Conservation (phyloP, 148 eudicot genomes). For the Rhododendron kiyosumense region DNA sequence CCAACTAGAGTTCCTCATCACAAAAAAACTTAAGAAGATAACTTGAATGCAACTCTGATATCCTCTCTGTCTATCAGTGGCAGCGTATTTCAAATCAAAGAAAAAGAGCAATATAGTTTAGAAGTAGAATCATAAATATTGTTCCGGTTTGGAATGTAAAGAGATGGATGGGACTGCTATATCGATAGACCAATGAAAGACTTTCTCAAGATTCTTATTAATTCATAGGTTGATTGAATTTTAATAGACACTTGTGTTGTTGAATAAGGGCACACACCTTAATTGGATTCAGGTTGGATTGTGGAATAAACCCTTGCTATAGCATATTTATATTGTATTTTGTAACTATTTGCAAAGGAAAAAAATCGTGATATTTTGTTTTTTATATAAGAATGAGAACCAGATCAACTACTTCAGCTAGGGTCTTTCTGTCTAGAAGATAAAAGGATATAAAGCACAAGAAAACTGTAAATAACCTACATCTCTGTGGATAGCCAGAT, state of each 20-base stretch:
- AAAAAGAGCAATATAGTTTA: neutral
- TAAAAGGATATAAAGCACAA: neutral
- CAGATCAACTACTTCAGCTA: neutral
- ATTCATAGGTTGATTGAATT: neutral
- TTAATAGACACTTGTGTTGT: neutral
- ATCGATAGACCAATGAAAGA: neutral
- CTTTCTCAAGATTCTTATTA: neutral
- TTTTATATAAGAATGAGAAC: neutral
- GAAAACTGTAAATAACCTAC: constrained; percentile 38
- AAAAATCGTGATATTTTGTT: neutral
- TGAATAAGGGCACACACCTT: neutral
- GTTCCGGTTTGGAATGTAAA: neutral
- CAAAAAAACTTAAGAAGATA: neutral
- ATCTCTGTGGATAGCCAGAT: constrained; percentile 96
- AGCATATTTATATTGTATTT: neutral
- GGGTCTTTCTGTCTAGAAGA: neutral
- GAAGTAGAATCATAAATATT: neutral
- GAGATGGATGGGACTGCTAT: neutral
- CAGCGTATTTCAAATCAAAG: neutral
- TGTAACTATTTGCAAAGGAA: neutral
- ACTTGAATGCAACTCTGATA: neutral
- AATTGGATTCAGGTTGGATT: neutral
- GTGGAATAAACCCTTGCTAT: neutral
- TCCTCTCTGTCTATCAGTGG: neutral
- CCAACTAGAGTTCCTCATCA: neutral